A percentile compares a stretch with the other conserved stretches of the same genome.
Conservation (phyloP, 164 flowering plant species). For the Chloranthus sessilifolius region DNA sequence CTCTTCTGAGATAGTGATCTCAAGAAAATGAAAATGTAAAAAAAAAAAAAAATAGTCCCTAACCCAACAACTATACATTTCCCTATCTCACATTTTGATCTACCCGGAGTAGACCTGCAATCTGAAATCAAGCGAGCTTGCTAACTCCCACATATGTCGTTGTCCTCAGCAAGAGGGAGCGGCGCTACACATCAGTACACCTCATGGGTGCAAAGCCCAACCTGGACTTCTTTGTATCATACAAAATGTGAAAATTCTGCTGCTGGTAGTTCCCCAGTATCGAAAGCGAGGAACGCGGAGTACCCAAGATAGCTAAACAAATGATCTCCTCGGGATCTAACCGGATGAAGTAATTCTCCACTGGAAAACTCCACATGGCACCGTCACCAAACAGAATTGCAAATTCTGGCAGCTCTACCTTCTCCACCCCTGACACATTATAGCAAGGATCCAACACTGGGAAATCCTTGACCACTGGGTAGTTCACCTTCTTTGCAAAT, state of each 20-base stretch:
- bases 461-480: constrained; percentile 45
- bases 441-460: constrained; percentile 73
- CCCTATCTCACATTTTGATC: too few species aligned
- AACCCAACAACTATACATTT: constrained; percentile 22
- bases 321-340: constrained; percentile 61
- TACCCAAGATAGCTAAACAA: constrained; percentile 75
- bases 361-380: constrained; percentile 85
- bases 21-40: constrained; percentile 10
- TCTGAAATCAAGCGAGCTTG: too few species aligned
- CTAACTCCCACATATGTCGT: background rate
- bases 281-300: constrained; percentile 60
- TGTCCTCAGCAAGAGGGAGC: background rate
- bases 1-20: constrained; percentile 17
- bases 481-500: constrained; percentile 48
- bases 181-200: constrained; percentile 54
- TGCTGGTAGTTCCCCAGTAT: constrained; percentile 97
- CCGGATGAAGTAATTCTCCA: constrained; percentile 73
- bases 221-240: constrained; percentile 81
- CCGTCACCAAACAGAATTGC: constrained; percentile 69
- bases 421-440: constrained; percentile 71
- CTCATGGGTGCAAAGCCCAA: constrained; percentile 81
- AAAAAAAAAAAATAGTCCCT: background rate
- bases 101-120: background rate
- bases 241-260: constrained; percentile 86
- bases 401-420: constrained; percentile 63